Conservation (phyloP, 805 yeast species). For the Metschnikowia dekortorum region DNA sequence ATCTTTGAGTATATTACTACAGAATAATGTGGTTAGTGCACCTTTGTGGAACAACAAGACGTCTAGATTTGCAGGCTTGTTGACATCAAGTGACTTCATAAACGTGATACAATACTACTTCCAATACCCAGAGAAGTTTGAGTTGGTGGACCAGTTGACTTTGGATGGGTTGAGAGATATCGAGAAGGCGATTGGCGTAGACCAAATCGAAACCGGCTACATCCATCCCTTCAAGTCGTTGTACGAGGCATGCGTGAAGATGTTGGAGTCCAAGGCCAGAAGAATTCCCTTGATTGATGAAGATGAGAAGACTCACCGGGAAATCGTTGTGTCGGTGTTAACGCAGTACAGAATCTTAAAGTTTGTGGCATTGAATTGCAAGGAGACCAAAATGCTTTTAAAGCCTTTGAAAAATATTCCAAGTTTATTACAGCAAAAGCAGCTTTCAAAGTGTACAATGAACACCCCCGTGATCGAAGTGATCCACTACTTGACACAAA, state of each 20-base stretch:
- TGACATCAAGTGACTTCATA: slow-evolving; percentile 89
- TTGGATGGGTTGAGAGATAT: slow-evolving; percentile 82
- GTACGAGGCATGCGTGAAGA: slow-evolving; percentile 88
- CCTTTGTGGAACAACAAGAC: slow-evolving; percentile 93
- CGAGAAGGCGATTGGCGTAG: slow-evolving; percentile 82
- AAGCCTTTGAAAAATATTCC: slow-evolving; percentile 69
- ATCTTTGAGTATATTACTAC: slow-evolving; percentile 81
- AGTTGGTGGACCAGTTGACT: slow-evolving; percentile 79
- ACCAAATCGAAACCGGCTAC: slow-evolving; percentile 77
- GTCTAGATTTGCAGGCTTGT: slow-evolving; percentile 87
- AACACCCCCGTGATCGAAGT: slow-evolving; percentile 92
- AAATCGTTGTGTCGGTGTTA: slow-evolving; percentile 89
- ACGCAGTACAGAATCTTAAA: slow-evolving; percentile 95
- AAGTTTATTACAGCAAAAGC: slow-evolving; percentile 51
- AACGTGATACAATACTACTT: slow-evolving; percentile 93
- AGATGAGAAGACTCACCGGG: slow-evolving; percentile 88
- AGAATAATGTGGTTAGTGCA: slow-evolving; percentile 92
- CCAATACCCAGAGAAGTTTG: slow-evolving; percentile 82
- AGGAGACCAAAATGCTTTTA: slow-evolving; percentile 79
- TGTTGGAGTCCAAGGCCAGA: slow-evolving; percentile 84
- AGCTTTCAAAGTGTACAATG: slow-evolving; percentile 78
- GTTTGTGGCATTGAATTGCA: slow-evolving; percentile 93
- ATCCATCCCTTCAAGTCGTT: slow-evolving; percentile 88
- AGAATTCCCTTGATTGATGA: slow-evolving; percentile 92
- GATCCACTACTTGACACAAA: slow-evolving; percentile 70